A percentile compares a stretch with the other conserved stretches of the same genome.
These are phyloP conservation scores for Thermomucor indicae-seudaticae DNA, from an alignment of 371 early-diverging fungal species.

Conservation along the genomic window DNA sequence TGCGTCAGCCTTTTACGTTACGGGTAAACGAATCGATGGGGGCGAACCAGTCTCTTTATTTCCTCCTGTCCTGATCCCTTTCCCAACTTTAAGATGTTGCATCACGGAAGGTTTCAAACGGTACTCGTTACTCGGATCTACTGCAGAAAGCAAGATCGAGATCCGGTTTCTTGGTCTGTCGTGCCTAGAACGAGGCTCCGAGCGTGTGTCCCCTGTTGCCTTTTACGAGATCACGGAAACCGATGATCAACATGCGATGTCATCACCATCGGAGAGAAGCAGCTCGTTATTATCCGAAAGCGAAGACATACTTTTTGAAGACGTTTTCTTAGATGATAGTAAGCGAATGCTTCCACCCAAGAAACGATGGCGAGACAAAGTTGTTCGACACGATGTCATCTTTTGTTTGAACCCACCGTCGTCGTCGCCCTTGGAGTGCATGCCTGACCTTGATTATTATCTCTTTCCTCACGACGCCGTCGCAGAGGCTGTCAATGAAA, in stretches of 20 bases:
- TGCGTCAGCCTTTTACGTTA: not conserved
- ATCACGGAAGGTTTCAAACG: slow-evolving; percentile 15
- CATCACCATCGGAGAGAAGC: not conserved
- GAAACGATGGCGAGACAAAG: slow-evolving; percentile 29
- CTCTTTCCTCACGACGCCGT: slow-evolving; percentile 47
- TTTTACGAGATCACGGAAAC: slow-evolving; percentile 36
- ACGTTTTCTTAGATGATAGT: not conserved
- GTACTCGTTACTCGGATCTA: slow-evolving; percentile 3
- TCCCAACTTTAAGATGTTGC: slow-evolving; percentile 1
- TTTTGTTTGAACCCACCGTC: slow-evolving; percentile 15
- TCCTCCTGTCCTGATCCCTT: not conserved
- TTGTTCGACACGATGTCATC: slow-evolving; percentile 26
- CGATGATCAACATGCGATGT: slow-evolving; percentile 14
- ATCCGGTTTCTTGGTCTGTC: slow-evolving; percentile 25
- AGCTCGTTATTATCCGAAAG: not conserved
- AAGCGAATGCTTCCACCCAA: slow-evolving; percentile 27
- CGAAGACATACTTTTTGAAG: not conserved
- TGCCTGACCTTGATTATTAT: slow-evolving; percentile 20
- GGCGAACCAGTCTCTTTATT: no score
- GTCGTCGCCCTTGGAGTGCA: not conserved
- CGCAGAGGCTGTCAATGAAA: slow-evolving; percentile 28
- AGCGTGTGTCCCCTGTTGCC: slow-evolving; percentile 6
- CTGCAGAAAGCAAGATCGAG: slow-evolving; percentile 15
- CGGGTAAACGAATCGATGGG: not conserved
- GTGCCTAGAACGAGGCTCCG: slow-evolving; percentile 12